These are phyloP conservation scores for Leptodontidium sp. DNA, from an alignment of 2,329 filamentous ascomycete genomes.

Conservation along the genomic window DNA sequence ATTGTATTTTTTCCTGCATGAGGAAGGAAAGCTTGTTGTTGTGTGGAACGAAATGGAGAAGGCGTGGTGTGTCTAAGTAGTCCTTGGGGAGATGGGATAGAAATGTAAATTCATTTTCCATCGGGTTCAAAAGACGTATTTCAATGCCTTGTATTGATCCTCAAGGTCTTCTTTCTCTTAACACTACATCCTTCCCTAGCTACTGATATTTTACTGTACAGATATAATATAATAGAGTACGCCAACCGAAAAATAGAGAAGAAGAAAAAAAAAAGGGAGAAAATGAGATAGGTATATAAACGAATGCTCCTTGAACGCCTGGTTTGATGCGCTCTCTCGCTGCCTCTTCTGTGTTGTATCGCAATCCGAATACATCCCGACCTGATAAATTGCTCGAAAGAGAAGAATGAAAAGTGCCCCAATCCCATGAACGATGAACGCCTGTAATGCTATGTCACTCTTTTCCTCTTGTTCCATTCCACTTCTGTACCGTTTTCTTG, in stretches of 20 bases:
- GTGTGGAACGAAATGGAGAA: too few species aligned
- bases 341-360: constrained; percentile 6
- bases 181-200: background rate
- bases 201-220: background rate
- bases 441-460: background rate
- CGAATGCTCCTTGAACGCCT: constrained; percentile 21
- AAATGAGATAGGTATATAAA: constrained; percentile 11
- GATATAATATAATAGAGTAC: background rate
- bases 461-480: background rate
- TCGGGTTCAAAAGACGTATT: too few species aligned
- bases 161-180: too few species aligned
- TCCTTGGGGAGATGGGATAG: too few species aligned
- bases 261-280: background rate
- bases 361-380: background rate
- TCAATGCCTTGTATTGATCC: too few species aligned
- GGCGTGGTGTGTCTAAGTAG: too few species aligned
- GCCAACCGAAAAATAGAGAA: background rate
- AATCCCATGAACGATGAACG: background rate
- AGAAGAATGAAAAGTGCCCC: background rate
- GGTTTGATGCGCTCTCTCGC: constrained; percentile 11
- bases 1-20: too few species aligned
- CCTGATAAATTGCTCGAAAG: background rate
- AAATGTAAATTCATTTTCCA: too few species aligned
- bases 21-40: too few species aligned
- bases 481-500: background rate